Evolutionary conservation across 2,329 filamentous ascomycete species (phyloP).

Genomic region (Scleromitrula shiraiana): DNA sequence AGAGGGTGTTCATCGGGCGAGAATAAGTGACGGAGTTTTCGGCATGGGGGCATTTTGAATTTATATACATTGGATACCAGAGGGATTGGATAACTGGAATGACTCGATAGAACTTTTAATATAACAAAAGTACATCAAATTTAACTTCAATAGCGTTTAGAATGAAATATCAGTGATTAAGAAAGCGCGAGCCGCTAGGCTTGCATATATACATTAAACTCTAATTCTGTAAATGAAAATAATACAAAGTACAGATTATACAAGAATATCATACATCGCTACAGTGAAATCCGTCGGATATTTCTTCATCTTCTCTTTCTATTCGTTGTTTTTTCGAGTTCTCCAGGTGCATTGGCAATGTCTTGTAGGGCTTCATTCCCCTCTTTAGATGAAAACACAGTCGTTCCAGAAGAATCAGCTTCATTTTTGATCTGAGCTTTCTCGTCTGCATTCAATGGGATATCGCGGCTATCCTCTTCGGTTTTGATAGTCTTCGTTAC

Average conservation of each 20-base stretch:
- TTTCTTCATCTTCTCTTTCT: neutral
- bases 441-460: conserved; percentile 2
- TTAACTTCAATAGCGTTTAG: neutral
- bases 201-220: too few relatives aligned
- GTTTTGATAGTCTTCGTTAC: conserved; percentile 30
- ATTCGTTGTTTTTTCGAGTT: conserved; percentile 11
- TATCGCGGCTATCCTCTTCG: conserved; percentile 21
- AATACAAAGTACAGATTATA: neutral
- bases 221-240: too few relatives aligned
- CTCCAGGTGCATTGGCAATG: conserved; percentile 15
- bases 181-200: too few relatives aligned
- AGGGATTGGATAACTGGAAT: neutral
- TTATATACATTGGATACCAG: neutral
- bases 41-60: neutral
- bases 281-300: neutral
- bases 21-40: neutral
- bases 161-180: too few relatives aligned
- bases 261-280: neutral
- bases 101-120: neutral
- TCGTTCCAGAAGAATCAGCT: neutral
- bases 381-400: neutral
- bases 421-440: neutral
- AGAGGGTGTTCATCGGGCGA: neutral
- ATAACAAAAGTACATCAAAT: neutral
- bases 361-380: conserved; percentile 9